Evolutionary conservation across 2,329 filamentous ascomycete species (phyloP).

Genomic region (Verticillium alfalfae): DNA sequence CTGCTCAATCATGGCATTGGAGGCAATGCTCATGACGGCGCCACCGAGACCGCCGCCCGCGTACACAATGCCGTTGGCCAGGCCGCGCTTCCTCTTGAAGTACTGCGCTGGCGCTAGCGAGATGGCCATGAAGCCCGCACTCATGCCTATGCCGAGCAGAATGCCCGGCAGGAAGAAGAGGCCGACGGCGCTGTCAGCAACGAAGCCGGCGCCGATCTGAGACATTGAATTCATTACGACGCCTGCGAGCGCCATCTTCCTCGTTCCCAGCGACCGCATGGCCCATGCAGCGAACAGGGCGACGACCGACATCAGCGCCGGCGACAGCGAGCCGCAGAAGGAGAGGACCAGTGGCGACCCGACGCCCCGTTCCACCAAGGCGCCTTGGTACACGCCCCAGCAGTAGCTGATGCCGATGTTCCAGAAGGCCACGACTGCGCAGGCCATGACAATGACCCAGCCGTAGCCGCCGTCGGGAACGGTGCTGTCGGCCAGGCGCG

Average conservation of each 20-base stretch:
- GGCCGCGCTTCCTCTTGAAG: constrained; percentile 45
- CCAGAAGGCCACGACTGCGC: constrained; percentile 49
- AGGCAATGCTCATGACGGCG: constrained; percentile 42
- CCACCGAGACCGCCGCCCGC: constrained; percentile 52
- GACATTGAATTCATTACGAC: constrained; percentile 43
- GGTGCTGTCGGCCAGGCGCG: constrained; percentile 34
- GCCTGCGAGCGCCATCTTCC: constrained; percentile 39
- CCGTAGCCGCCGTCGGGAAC: constrained; percentile 51
- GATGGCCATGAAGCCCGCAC: constrained; percentile 24
- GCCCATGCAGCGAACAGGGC: constrained; percentile 46
- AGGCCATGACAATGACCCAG: constrained; percentile 47
- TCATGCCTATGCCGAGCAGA: constrained; percentile 24
- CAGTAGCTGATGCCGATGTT: constrained; percentile 49
- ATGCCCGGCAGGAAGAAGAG: constrained; percentile 27
- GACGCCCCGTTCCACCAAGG: constrained; percentile 42
- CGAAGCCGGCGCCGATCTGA: constrained; percentile 34
- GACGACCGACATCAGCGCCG: constrained; percentile 43
- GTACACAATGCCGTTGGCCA: constrained; percentile 51
- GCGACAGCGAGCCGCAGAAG: constrained; percentile 51
- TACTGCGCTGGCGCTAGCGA: constrained; percentile 47
- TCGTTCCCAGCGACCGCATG: constrained; percentile 42
- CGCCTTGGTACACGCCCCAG: constrained; percentile 50
- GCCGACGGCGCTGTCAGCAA: constrained; percentile 23
- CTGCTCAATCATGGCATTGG: constrained; percentile 39
- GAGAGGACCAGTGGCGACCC: constrained; percentile 46